Base-by-base conservation (phyloP, 1,284 basidiomycete species). In the Sanghuangporus weigelae region DNA sequence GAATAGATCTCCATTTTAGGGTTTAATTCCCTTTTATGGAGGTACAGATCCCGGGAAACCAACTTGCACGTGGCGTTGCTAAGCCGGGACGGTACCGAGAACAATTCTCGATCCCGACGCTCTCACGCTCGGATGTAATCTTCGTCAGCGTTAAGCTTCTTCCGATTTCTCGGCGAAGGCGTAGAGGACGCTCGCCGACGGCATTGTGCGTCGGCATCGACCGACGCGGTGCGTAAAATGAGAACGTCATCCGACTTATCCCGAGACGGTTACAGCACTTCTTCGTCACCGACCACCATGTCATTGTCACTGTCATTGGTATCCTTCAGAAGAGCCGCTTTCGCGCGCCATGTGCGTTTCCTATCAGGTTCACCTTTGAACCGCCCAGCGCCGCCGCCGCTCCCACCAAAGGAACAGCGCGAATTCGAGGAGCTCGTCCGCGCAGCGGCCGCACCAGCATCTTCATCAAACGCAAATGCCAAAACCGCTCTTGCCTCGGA, bases 341-440 rank as follows among this genome's bases (percentile, higher is more conserved):
- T 3, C 54, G 35, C n/a, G 12, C 21, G 48, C 42, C 62, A 59
- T 11, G 19, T 39, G 5, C 60, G 46, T 2, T n/a, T 11, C 21
- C 44, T 57, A 11, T 73, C 73, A 16, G 71, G 70, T 19, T 73
- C 78, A 38, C 77, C 73, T 1, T 70, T 87, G 44, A 78, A 77
- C 60, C 80, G 84, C 0, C 89, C 91, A 0, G 75, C 83, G 0
- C 90, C 90, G 0, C 86, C 85, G 3, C 81, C 87, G 0, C 81
- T 93, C n/a, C 88, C 90, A 2, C 77, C 76, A 7, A 79, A 81
- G 19, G 81, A 89, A 64, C 90, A 93, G 70, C 82, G 82, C 40
- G 89, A 92, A 72, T 93, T 93, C 65, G 89, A 93, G 70, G 80
- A 85, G 23, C 85, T 92, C 44, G 81, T 87, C 64, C 83, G 86